phyloP scores from a whole-genome alignment of 1,139 yeast species.

The Blastobotrys ciferrii region DNA sequence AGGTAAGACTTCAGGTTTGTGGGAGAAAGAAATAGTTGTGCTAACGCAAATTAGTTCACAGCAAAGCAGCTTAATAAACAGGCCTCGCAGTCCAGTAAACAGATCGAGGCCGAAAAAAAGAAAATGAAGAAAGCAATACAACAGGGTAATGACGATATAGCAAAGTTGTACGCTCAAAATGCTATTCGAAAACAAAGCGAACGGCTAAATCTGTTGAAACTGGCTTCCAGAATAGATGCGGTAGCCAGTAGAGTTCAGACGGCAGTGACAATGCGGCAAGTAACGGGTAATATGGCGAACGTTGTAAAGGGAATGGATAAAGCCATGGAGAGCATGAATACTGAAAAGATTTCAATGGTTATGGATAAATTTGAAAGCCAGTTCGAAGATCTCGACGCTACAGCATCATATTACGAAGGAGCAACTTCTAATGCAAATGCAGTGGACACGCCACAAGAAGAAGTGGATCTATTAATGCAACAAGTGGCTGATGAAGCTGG shows the following conservation, averaged over 20 bases:
- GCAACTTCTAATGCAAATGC: slow-evolving; percentile 90
- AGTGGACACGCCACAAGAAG: slow-evolving; percentile 88
- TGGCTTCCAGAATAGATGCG: slow-evolving; percentile 90
- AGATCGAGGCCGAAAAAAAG: slow-evolving; percentile 81
- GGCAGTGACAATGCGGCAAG: slow-evolving; percentile 94
- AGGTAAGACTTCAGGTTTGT: slow-evolving; percentile 30
- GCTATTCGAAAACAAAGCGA: slow-evolving; percentile 93
- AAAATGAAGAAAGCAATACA: slow-evolving; percentile 84
- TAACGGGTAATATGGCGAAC: slow-evolving; percentile 88
- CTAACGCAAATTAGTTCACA: slow-evolving; percentile 56
- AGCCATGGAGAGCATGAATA: slow-evolving; percentile 93
- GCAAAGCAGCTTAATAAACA: slow-evolving; percentile 91
- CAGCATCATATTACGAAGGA: slow-evolving; percentile 87
- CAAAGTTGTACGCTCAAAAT: slow-evolving; percentile 90
- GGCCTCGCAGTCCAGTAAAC: slow-evolving; percentile 87
- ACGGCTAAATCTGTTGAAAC: slow-evolving; percentile 71
- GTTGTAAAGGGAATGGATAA: slow-evolving; percentile 96
- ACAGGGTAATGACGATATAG: slow-evolving; percentile 89
- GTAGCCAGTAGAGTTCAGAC: slow-evolving; percentile 96
- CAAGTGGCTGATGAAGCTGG: slow-evolving; percentile 99
- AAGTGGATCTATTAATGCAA: slow-evolving; percentile 86
- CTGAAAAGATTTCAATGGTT: slow-evolving; percentile 81
- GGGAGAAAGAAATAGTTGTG: background rate
- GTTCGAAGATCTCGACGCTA: slow-evolving; percentile 93
- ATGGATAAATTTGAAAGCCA: slow-evolving; percentile 98